phyloP scores from a whole-genome alignment of 2,329 filamentous ascomycete genomes.

The Colletotrichum navitas region DNA sequence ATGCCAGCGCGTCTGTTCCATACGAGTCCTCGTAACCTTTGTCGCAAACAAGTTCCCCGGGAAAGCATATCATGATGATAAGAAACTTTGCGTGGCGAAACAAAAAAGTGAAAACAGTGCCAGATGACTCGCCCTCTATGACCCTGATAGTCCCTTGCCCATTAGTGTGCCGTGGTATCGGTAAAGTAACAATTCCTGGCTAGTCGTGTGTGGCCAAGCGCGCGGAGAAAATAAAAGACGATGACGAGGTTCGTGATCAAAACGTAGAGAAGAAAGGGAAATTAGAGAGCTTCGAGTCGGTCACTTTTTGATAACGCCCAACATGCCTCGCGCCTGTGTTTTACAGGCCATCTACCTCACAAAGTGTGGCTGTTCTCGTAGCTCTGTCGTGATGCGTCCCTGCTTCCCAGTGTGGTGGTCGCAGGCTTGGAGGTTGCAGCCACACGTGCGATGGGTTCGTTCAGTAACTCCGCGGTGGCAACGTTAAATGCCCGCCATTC shows the following conservation, averaged over 20 bases:
- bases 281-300: slow-evolving; percentile 2
- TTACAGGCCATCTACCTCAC: neutral
- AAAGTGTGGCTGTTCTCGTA: neutral
- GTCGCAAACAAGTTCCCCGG: neutral
- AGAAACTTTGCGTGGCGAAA: neutral
- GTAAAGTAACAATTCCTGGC: slow-evolving; percentile 1
- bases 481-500: neutral
- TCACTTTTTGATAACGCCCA: neutral
- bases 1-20: slow-evolving; percentile 8
- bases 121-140: slow-evolving; percentile 1
- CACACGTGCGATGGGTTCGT: neutral
- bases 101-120: neutral
- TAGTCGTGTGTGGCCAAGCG: neutral
- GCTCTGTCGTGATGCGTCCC: neutral
- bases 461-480: neutral
- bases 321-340: neutral
- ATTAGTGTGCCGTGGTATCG: slow-evolving; percentile 32
- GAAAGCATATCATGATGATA: slow-evolving; percentile 7
- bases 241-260: neutral
- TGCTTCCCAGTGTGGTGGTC: neutral
- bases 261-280: neutral
- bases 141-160: slow-evolving; percentile 20
- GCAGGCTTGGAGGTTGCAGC: neutral
- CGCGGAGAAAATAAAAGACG: neutral
- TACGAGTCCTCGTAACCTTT: slow-evolving; percentile 15